Evolutionary conservation across 2,329 filamentous ascomycete genomes (phyloP), one percentile per base, ranked within the genome.

Genomic region (Neospermospora avenae): DNA sequence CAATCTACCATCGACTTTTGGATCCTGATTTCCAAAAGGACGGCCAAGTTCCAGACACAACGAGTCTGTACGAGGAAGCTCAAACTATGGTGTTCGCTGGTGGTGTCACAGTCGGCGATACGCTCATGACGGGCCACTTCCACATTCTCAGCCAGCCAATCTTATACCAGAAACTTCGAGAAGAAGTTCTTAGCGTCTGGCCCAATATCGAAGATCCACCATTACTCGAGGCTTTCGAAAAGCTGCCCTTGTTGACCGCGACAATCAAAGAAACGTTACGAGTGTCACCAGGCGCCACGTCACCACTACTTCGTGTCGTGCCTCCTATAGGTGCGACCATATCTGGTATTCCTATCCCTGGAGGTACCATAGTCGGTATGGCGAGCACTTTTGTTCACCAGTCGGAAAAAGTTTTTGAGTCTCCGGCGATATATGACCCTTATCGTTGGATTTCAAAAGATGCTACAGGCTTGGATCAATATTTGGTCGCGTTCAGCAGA

Each of bases 191-290:
- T 2, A 55, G 58, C 8, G 69, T 67, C 8, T 78, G 76, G 75
- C 76, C 76, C 4, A 64, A 68, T 25, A 63, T 76, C 0, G 62
- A 68, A 2, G 53, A 63, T 3, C 66, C 67, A 8, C 74, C 75
- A 2, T 65, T 60, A 4, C 62, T 74, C 20, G 70, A 74, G 54
- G 67, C 70, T 3, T 58, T 77, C 16, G 74, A 78, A 58, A 71
- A 69, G 44, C 63, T 79, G 42, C 68, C 74, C 1, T 58, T 63
- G 35, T 34, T 68, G 25, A 65, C 63, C 24, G 64, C 64, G 35
- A 62, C 85, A 52, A 81, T 93, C 68, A 89, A 92, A 70, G 90
- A 93, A 73, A 84, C 87, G 4, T 89, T 93, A 76, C 83, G 89
- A n/a, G 72, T 91, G 67, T 87, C 91, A 70, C 89, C 90, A 0